These are phyloP conservation scores for Nematodospora anomalae DNA, from an alignment of 1,139 yeast species.

Conservation along the genomic window DNA sequence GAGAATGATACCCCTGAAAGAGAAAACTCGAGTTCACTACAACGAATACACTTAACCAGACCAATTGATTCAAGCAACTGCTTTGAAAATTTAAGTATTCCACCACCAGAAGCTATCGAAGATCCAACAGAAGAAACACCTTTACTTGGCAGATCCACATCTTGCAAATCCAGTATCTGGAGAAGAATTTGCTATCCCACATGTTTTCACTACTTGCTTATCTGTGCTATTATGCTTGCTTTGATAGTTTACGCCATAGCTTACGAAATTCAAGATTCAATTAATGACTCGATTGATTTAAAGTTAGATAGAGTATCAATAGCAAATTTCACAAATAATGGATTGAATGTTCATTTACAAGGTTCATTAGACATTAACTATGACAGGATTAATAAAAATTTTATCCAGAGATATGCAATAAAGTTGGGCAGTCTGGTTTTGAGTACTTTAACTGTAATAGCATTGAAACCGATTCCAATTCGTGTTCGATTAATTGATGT, in stretches of 20 bases:
- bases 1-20: no score
- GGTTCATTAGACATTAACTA: constrained; percentile 30
- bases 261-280: constrained; percentile 15
- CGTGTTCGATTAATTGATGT: constrained; percentile 22
- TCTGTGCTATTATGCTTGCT: background rate
- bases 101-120: background rate
- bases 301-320: constrained; percentile 21
- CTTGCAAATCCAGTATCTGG: background rate
- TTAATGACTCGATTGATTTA: constrained; percentile 21
- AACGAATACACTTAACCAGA: no score
- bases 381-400: constrained; percentile 21
- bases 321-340: constrained; percentile 22
- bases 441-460: constrained; percentile 26
- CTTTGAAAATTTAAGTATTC: background rate
- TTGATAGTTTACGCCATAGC: background rate
- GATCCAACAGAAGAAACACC: constrained; percentile 4
- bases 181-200: background rate
- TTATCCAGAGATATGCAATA: constrained; percentile 21
- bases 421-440: constrained; percentile 21
- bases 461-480: constrained; percentile 24
- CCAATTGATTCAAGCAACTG: background rate
- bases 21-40: no score
- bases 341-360: constrained; percentile 25
- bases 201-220: background rate
- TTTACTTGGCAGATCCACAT: background rate